Conservation (phyloP, 768 basidiomycete genomes). For the Russula vinacea region DNA sequence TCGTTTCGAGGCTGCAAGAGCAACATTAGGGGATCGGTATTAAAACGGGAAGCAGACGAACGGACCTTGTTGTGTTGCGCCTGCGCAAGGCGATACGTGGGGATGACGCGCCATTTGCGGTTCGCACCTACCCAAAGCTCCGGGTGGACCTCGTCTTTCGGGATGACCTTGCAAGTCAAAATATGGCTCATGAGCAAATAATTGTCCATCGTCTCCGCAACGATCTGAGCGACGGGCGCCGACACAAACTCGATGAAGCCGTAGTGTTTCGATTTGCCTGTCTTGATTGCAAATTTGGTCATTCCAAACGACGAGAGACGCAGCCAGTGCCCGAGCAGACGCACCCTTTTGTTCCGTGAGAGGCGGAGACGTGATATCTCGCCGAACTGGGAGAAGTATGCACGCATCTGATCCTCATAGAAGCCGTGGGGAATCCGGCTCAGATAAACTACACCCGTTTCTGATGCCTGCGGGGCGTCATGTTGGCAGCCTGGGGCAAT, state of each 20-base stretch:
- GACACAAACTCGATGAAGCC: slow-evolving; percentile 95
- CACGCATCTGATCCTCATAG: slow-evolving; percentile 90
- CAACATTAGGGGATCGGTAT: neutral
- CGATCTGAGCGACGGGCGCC: slow-evolving; percentile 85
- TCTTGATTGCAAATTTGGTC: slow-evolving; percentile 46
- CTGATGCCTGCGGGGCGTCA: slow-evolving; percentile 45
- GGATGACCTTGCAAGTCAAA: slow-evolving; percentile 84
- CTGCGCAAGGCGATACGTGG: slow-evolving; percentile 65
- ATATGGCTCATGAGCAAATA: slow-evolving; percentile 95
- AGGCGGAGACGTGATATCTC: slow-evolving; percentile 82
- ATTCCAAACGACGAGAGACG: neutral
- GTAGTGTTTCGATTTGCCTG: slow-evolving; percentile 94
- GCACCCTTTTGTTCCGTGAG: slow-evolving; percentile 90
- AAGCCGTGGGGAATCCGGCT: slow-evolving; percentile 95
- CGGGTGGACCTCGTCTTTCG: slow-evolving; percentile 86
- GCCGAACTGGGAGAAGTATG: slow-evolving; percentile 95
- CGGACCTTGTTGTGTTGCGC: slow-evolving; percentile 79
- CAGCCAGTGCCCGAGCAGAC: neutral
- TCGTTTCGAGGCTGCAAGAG: slow-evolving; percentile 62
- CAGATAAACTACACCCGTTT: slow-evolving; percentile 83
- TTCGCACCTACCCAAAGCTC: slow-evolving; percentile 97
- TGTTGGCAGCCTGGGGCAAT: too few relatives aligned
- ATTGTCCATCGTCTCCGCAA: slow-evolving; percentile 98
- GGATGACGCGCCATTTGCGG: slow-evolving; percentile 80
- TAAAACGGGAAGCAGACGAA: neutral